phyloP scores from a whole-genome alignment of 805 yeast species.

The Candida khao-thaluensis region DNA sequence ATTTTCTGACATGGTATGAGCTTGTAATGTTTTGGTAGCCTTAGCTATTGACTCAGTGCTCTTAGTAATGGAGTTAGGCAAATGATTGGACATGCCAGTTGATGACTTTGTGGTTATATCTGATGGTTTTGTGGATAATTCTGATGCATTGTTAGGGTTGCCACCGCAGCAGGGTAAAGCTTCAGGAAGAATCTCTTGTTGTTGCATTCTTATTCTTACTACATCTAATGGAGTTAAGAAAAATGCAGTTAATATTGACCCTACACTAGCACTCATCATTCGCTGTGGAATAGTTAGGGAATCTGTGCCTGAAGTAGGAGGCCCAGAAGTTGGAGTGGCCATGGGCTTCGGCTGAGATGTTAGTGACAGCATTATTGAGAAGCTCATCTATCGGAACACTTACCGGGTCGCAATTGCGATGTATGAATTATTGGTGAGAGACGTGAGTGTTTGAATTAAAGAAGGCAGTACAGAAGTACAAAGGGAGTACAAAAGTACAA shows the following conservation, averaged over 20 bases:
- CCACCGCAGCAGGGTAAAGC: constrained; percentile 26
- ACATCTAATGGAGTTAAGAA: constrained; percentile 83
- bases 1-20: background rate
- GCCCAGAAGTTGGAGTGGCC: background rate
- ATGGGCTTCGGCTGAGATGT: constrained; percentile 8
- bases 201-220: constrained; percentile 72
- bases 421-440: no score
- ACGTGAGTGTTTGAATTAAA: background rate
- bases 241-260: constrained; percentile 68
- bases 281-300: constrained; percentile 40
- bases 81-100: background rate
- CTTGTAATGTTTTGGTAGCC: constrained; percentile 24
- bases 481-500: no score
- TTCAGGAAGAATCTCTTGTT: constrained; percentile 58
- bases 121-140: constrained; percentile 12
- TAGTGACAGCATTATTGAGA: background rate
- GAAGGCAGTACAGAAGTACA: background rate
- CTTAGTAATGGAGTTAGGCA: background rate
- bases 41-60: constrained; percentile 9
- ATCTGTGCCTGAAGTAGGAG: background rate
- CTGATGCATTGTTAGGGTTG: constrained; percentile 11
- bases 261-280: constrained; percentile 77
- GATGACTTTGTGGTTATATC: no score
- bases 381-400: constrained; percentile 1
- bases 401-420: constrained; percentile 3